A percentile compares a stretch with the other conserved stretches of the same genome.
Evolutionary conservation across 2,329 filamentous ascomycete species (phyloP).

Genomic region (Davidsoniella australis): DNA sequence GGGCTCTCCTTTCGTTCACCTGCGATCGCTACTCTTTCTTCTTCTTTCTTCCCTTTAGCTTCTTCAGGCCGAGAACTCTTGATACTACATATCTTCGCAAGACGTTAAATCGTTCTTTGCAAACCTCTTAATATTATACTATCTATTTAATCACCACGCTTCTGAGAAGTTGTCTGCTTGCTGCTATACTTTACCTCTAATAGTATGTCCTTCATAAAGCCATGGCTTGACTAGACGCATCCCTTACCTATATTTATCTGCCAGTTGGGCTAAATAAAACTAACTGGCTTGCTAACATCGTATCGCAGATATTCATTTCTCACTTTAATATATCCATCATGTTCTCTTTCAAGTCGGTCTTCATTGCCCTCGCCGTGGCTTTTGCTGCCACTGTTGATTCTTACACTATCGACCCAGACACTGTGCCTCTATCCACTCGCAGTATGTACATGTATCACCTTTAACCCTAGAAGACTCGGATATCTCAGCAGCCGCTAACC

Average conservation of each 20-base stretch:
- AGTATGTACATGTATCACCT: conserved; percentile 28
- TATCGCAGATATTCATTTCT: background rate
- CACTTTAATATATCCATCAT: background rate
- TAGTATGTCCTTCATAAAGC: too few species aligned
- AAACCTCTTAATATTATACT: background rate
- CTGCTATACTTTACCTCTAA: too few species aligned
- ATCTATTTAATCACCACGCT: background rate
- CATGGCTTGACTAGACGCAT: too few species aligned
- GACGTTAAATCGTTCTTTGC: background rate
- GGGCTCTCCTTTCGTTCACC: background rate
- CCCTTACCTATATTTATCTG: too few species aligned
- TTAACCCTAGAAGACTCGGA: background rate
- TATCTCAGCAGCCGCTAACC: background rate
- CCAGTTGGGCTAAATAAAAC: too few species aligned
- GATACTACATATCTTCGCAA: background rate
- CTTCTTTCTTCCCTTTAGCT: background rate
- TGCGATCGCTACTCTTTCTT: background rate
- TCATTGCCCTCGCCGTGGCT: conserved; percentile 31
- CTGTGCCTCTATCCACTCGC: conserved; percentile 34
- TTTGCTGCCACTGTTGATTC: conserved; percentile 35
- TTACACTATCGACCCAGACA: conserved; percentile 44
- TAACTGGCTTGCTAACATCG: background rate
- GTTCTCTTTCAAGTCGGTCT: conserved; percentile 5
- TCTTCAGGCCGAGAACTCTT: background rate
- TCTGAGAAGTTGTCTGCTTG: too few species aligned